Conservation (phyloP, 495 filamentous ascomycete genomes). For the Bacidia gigantensis region DNA sequence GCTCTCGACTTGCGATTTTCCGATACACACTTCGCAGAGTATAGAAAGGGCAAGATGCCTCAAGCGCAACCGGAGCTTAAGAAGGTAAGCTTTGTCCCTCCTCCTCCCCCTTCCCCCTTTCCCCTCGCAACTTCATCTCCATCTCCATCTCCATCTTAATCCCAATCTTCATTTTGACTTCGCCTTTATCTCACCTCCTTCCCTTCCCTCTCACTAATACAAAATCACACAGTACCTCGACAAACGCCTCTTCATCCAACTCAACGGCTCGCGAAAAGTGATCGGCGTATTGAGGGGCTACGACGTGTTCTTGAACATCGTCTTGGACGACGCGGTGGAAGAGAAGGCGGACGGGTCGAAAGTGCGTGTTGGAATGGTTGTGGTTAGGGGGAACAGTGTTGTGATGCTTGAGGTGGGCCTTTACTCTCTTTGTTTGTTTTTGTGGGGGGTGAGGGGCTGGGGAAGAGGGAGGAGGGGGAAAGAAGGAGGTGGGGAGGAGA, state of each 20-base stretch:
- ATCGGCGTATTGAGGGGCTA: constrained; percentile 89
- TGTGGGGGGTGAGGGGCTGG: not conserved
- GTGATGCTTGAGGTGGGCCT: constrained; percentile 75
- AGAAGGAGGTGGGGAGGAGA: not conserved
- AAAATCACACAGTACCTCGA: constrained; percentile 68
- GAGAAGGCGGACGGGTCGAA: constrained; percentile 90
- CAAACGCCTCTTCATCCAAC: constrained; percentile 93
- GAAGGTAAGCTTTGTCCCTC: constrained; percentile 47
- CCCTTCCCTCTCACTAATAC: not conserved
- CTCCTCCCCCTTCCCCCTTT: too few species aligned
- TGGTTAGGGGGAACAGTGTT: constrained; percentile 87
- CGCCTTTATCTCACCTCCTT: not conserved
- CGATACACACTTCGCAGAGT: not conserved
- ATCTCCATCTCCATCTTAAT: not conserved
- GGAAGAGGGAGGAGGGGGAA: not conserved
- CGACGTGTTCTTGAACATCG: constrained; percentile 98
- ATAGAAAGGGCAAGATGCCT: constrained; percentile 59
- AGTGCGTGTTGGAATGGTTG: constrained; percentile 81
- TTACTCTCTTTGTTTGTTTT: not conserved
- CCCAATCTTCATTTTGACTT: not conserved
- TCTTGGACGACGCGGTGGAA: constrained; percentile 94
- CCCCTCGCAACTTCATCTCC: not conserved
- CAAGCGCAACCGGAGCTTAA: constrained; percentile 98
- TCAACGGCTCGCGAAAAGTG: constrained; percentile 96
- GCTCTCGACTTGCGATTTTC: too few species aligned